Conservation (phyloP, 495 filamentous ascomycete genomes). For the Xylaria grammica region DNA sequence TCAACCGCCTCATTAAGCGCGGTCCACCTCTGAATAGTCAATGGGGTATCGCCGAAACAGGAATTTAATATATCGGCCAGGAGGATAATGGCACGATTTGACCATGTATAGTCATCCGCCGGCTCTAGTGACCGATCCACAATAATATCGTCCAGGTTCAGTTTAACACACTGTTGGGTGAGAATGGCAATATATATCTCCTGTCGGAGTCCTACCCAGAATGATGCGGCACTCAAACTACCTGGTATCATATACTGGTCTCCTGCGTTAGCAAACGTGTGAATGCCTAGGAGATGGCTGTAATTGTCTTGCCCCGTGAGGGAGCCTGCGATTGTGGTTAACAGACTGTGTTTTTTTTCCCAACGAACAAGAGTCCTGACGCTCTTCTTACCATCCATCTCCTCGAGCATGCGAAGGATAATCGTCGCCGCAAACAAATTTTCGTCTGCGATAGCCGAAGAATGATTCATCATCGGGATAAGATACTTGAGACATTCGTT, state of each 20-base stretch:
- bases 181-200: slow-evolving; percentile 63
- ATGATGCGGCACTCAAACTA: slow-evolving; percentile 55
- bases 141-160: slow-evolving; percentile 46
- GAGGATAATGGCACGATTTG: slow-evolving; percentile 58
- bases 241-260: slow-evolving; percentile 43
- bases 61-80: slow-evolving; percentile 60
- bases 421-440: slow-evolving; percentile 66
- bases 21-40: slow-evolving; percentile 37
- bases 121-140: slow-evolving; percentile 49
- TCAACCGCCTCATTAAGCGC: slow-evolving; percentile 38
- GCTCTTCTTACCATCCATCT: slow-evolving; percentile 58
- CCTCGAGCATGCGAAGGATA: slow-evolving; percentile 65
- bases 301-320: slow-evolving; percentile 45
- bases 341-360: not conserved
- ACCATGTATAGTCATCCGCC: slow-evolving; percentile 55
- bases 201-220: slow-evolving; percentile 63
- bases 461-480: slow-evolving; percentile 54
- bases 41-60: slow-evolving; percentile 47
- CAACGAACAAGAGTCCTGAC: not conserved
- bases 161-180: slow-evolving; percentile 49
- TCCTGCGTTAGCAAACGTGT: slow-evolving; percentile 51
- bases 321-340: slow-evolving; percentile 38
- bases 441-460: slow-evolving; percentile 60
- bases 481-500: slow-evolving; percentile 56
- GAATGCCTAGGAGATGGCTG: slow-evolving; percentile 57